Conservation (phyloP, 192 early-diverging fungal genomes). For the Mycoemilia scoparia region DNA sequence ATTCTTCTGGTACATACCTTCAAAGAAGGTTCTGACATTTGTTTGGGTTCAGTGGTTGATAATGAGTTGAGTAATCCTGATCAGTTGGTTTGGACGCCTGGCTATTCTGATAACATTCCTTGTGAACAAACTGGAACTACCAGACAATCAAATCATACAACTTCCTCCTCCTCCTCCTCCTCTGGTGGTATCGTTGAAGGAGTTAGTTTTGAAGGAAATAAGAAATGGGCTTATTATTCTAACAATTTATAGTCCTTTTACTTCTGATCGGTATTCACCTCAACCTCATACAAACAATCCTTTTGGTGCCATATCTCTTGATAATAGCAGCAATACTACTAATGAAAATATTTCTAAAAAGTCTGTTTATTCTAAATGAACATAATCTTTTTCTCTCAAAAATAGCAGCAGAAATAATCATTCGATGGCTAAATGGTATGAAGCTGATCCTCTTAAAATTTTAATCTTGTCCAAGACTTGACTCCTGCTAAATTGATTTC, state of each 20-base stretch:
- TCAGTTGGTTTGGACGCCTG: constrained; percentile 43
- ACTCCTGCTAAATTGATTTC: constrained; percentile 88
- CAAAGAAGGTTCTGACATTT: constrained; percentile 82
- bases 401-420: constrained; percentile 5
- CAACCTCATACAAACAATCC: constrained; percentile 28
- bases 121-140: too few species aligned
- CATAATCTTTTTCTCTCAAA: constrained; percentile 7
- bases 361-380: constrained; percentile 6
- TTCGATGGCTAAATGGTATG: constrained; percentile 51
- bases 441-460: constrained; percentile 54
- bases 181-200: too few species aligned
- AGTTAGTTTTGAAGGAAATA: too few species aligned
- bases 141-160: constrained; percentile 15
- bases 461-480: constrained; percentile 87
- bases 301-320: constrained; percentile 3
- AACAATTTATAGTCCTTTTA: constrained; percentile 31
- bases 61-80: constrained; percentile 91
- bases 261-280: constrained; percentile 26
- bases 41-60: constrained; percentile 88
- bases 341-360: constrained; percentile 5
- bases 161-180: constrained; percentile 11
- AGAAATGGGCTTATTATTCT: too few species aligned
- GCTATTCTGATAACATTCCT: constrained; percentile 17
- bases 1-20: too few species aligned
- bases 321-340: constrained; percentile 1